Evolutionary conservation across 139 green algal genomes (phyloP).

Genomic region (Penium margaritaceum): DNA sequence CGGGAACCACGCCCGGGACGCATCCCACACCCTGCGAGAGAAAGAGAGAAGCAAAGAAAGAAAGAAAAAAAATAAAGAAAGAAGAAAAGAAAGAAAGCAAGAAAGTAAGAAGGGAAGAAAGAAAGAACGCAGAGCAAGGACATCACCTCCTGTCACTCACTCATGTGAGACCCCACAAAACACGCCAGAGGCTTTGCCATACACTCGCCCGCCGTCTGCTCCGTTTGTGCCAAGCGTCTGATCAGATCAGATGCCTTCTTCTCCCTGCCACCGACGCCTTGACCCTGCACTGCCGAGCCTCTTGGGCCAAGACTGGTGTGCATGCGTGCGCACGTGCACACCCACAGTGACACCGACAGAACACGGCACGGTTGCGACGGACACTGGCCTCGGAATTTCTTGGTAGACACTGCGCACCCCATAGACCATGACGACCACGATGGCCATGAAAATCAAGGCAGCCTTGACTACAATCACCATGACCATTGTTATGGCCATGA

Average conservation of each 20-base stretch:
- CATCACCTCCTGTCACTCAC: not conserved
- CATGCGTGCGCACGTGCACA: no score
- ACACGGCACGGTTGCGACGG: no score
- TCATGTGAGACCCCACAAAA: not conserved
- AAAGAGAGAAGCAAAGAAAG: not conserved
- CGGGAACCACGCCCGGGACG: constrained; percentile 20
- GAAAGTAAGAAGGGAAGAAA: not conserved
- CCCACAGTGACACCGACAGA: no score
- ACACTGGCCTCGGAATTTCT: no score
- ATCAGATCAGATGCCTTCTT: no score
- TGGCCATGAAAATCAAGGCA: not conserved
- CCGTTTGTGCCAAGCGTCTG: no score
- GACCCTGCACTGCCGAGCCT: not conserved
- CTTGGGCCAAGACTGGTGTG: not conserved
- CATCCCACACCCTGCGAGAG: constrained; percentile 20
- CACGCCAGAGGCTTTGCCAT: not conserved
- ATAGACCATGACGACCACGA: no score
- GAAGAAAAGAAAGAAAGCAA: not conserved
- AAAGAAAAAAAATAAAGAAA: not conserved
- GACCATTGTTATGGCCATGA: no score
- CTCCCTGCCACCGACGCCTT: no score
- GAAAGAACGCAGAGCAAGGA: not conserved
- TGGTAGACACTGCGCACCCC: no score
- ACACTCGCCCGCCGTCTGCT: no score
- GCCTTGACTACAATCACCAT: no score